Conservation (phyloP, 2,329 filamentous ascomycete species). For the Zymoseptoria ardabiliae region DNA sequence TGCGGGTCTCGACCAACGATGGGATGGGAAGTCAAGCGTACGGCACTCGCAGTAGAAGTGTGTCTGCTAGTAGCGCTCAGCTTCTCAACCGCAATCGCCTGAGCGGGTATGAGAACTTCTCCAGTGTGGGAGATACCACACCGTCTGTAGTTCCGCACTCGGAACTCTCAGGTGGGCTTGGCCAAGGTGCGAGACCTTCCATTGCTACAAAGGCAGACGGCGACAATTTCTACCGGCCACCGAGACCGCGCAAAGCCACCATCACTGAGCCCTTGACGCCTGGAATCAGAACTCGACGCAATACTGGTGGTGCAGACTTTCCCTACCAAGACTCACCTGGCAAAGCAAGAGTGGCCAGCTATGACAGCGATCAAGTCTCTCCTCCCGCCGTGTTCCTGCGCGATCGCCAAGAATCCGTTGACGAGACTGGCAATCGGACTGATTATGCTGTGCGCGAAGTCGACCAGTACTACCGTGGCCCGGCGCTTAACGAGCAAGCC, state of each 20-base stretch:
- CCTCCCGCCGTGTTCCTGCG: constrained; percentile 49
- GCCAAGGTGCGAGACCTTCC: constrained; percentile 4
- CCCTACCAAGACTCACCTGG: constrained; percentile 39
- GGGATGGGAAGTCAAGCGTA: constrained; percentile 14
- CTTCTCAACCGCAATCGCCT: constrained; percentile 46
- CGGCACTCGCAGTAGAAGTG: constrained; percentile 48
- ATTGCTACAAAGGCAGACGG: constrained; percentile 13
- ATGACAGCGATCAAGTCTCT: constrained; percentile 36
- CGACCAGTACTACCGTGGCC: constrained; percentile 93
- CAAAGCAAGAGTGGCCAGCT: constrained; percentile 23
- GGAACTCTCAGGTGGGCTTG: constrained; percentile 10
- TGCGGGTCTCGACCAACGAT: constrained; percentile 34
- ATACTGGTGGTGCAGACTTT: constrained; percentile 26
- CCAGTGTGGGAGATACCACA: constrained; percentile 52
- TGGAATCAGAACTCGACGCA: constrained; percentile 38
- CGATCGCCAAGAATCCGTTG: constrained; percentile 46
- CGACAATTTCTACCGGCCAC: constrained; percentile 85
- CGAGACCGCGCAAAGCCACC: constrained; percentile 61
- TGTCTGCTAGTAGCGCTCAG: constrained; percentile 56
- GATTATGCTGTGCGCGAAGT: constrained; percentile 93
- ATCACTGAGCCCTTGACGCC: constrained; percentile 46
- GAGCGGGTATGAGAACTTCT: constrained; percentile 48
- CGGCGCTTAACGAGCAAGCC: constrained; percentile 71
- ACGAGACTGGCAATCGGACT: constrained; percentile 42
- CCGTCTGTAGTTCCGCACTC: constrained; percentile 32